Evolutionary conservation across 1,139 yeast species (phyloP), one percentile per base, ranked within the genome.

Genomic region (Magnusiomyces suaveolens): DNA sequence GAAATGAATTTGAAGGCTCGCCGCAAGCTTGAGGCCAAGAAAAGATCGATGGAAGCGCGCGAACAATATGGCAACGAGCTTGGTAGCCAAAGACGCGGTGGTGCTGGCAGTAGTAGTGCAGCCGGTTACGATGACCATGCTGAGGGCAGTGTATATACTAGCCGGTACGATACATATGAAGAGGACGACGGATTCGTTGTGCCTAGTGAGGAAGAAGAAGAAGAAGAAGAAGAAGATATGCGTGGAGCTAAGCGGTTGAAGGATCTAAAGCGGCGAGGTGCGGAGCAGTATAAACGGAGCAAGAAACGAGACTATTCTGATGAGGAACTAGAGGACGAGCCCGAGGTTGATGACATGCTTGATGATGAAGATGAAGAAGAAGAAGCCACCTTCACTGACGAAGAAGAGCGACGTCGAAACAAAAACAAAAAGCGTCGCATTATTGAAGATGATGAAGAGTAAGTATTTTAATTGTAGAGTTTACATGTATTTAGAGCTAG

Each of bases 21-120:
- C 3, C 64, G 72, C 43, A 71, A 72, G 62, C 72, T 74, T 14
- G 76, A 73, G 52, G 82, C 62, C 81, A 87, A 71, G 76, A 82
- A 58, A 72, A 80, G 66, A 80, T 85, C 69, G 80, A 84, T 69
- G 79, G 82, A 75, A 76, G 90, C 73, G 84, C 81, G 75, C 73
- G 80, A 62, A 80, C 77, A 61, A 68, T 79, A 80, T 57, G 82
- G 78, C 55, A 83, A 46, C 4, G 3, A 25, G 12, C 24, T 3
- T 36, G 41, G 41, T 29, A 20, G 2, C 47, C 47, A 8, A 24
- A 36, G 48, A 10, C 48, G 48, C 16, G 48, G 48, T 2, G 47
- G 25, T 29, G 32, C 18, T 18, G 16, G 32, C n/a, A 32, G 32
- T 18, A 43, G 44, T n/a, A 8, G 18, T 18, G 18, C 4, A 6